A percentile compares a stretch with the other conserved stretches of the same genome.
Evolutionary conservation across 129 eudicot species (phyloP).

Genomic region (Dittrichia graveolens): DNA sequence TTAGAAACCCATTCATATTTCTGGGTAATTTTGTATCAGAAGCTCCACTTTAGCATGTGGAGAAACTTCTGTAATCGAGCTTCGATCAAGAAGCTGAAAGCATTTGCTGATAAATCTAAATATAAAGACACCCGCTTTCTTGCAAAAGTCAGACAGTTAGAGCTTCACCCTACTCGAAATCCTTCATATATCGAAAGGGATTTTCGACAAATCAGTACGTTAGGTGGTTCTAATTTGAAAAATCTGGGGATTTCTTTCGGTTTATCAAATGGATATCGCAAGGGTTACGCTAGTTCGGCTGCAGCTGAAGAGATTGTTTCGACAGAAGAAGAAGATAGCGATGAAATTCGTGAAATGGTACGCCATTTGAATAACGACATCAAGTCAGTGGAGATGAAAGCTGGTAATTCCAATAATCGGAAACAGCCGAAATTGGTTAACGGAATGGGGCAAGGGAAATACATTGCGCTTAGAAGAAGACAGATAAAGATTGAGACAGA

Average conservation of each 20-base stretch:
- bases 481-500: constrained; percentile 89
- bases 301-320: constrained; percentile 73
- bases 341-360: constrained; percentile 66
- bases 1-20: constrained; percentile 6
- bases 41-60: constrained; percentile 59
- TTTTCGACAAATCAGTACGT: constrained; percentile 21
- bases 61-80: constrained; percentile 56
- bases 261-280: constrained; percentile 20
- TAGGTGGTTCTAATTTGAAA: constrained; percentile 2
- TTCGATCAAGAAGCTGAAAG: constrained; percentile 54
- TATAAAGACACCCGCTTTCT: constrained; percentile 29
- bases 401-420: constrained; percentile 4
- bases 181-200: constrained; percentile 16
- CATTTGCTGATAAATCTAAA: constrained; percentile 29
- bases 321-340: constrained; percentile 70
- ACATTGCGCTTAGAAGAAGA: constrained; percentile 51
- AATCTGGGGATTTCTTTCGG: constrained; percentile 24
- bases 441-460: constrained; percentile 69
- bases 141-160: constrained; percentile 4
- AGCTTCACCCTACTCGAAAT: constrained; percentile 4
- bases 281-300: constrained; percentile 44
- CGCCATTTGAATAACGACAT: constrained; percentile 45
- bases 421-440: constrained; percentile 44
- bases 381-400: constrained; percentile 23
- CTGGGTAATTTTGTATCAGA: not conserved